These are phyloP conservation scores for Castanea crenata DNA, from an alignment of 306 rosid genomes.

Conservation along the genomic window DNA sequence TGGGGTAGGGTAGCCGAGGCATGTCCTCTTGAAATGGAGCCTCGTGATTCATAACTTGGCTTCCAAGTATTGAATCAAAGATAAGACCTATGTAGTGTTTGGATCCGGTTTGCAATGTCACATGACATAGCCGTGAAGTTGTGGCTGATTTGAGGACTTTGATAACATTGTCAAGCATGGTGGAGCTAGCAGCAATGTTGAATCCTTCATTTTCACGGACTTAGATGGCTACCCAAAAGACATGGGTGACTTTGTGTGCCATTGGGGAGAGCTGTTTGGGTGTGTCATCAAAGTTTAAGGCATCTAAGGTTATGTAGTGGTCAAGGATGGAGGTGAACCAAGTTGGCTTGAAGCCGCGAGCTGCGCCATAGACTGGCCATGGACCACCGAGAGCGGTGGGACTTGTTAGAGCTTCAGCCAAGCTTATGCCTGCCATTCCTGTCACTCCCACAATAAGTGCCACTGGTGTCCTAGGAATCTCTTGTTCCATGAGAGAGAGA, in stretches of 20 bases:
- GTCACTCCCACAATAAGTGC: conserved; percentile 40
- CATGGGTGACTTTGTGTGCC: conserved; percentile 32
- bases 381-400: conserved; percentile 30
- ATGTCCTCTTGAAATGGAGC: too few relatives aligned
- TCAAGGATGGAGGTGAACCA: conserved; percentile 38
- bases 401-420: conserved; percentile 24
- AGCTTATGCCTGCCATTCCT: conserved; percentile 35
- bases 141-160: conserved; percentile 8
- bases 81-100: conserved; percentile 47
- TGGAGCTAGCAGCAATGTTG: conserved; percentile 9
- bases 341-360: conserved; percentile 2
- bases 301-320: conserved; percentile 26
- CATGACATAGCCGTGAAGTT: conserved; percentile 12
- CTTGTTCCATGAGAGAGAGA: too few relatives aligned
- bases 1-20: too few relatives aligned
- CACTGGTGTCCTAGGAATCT: neutral
- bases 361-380: conserved; percentile 38
- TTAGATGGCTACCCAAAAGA: conserved; percentile 37
- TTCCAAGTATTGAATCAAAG: neutral
- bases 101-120: conserved; percentile 40
- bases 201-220: conserved; percentile 13
- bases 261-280: conserved; percentile 26
- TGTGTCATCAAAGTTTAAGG: conserved; percentile 13
- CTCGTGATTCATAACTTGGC: too few relatives aligned
- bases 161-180: conserved; percentile 32